Evolutionary conservation across 768 basidiomycete species (phyloP).

Genomic region (Phlebiopsis gigantea): DNA sequence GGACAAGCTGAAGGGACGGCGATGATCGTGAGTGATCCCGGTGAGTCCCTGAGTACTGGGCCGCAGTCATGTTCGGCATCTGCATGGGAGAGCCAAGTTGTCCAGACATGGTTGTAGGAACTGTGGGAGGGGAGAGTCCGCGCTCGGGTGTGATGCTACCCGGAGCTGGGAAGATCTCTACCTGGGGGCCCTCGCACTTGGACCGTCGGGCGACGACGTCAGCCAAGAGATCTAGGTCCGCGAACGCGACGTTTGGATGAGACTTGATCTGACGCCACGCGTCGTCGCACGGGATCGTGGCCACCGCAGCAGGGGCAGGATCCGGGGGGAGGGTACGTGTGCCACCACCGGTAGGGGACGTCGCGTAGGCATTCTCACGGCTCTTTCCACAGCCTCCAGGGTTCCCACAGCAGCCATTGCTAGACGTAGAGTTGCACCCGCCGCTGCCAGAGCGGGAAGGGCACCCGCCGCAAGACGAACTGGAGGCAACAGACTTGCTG

Average conservation of each 20-base stretch:
- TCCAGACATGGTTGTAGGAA: conserved; percentile 3
- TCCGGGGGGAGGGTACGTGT: neutral
- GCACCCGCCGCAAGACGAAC: conserved; percentile 50
- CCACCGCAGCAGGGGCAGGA: neutral
- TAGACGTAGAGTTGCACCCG: conserved; percentile 13
- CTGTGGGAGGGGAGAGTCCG: conserved; percentile 27
- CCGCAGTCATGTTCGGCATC: neutral
- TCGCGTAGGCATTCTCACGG: neutral
- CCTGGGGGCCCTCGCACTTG: conserved; percentile 66
- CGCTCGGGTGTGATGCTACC: conserved; percentile 47
- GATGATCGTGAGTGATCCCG: conserved; percentile 8
- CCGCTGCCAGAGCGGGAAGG: conserved; percentile 30
- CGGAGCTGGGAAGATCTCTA: conserved; percentile 52
- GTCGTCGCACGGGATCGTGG: conserved; percentile 68
- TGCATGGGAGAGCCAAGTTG: neutral
- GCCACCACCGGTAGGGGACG: conserved; percentile 3
- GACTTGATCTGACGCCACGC: conserved; percentile 83
- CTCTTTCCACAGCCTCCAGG: conserved; percentile 18
- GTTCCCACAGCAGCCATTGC: conserved; percentile 35
- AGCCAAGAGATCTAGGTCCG: conserved; percentile 78
- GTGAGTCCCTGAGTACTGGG: conserved; percentile 5
- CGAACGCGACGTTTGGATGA: conserved; percentile 84
- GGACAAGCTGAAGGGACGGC: conserved; percentile 49
- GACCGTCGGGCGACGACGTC: conserved; percentile 85
- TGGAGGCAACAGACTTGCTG: conserved; percentile 48